These are phyloP conservation scores for Keithomyces neogunnii DNA, from an alignment of 2,329 filamentous ascomycete species.

Conservation along the genomic window DNA sequence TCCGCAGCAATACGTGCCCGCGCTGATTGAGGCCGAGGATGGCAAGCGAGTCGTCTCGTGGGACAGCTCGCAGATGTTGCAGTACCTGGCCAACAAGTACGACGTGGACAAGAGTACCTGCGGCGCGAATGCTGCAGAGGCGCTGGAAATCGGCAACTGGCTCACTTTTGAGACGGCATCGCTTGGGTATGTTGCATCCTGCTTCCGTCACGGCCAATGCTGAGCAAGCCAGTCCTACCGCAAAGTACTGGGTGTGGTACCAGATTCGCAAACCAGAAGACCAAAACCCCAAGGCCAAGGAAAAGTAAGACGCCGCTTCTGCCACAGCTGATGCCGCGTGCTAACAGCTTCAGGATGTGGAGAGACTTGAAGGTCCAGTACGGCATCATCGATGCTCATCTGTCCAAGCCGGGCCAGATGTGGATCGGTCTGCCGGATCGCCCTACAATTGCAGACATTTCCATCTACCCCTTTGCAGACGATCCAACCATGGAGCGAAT, in stretches of 20 bases:
- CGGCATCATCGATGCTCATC: constrained; percentile 3
- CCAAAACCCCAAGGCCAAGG: constrained; percentile 3
- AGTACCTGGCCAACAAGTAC: constrained; percentile 3
- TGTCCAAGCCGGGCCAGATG: constrained; percentile 6
- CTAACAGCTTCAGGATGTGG: no score
- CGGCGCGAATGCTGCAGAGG: not conserved
- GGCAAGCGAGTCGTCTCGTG: constrained; percentile 4
- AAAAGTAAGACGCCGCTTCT: not conserved
- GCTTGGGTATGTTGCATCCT: constrained; percentile 1
- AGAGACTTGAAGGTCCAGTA: not conserved
- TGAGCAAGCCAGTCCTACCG: not conserved
- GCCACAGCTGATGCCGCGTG: no score
- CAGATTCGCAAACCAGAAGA: constrained; percentile 5
- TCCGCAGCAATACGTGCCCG: constrained; percentile 7
- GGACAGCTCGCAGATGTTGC: constrained; percentile 7
- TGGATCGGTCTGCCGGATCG: constrained; percentile 8
- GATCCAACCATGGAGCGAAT: constrained; percentile 2
- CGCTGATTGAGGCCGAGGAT: constrained; percentile 4
- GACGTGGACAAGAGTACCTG: constrained; percentile 1
- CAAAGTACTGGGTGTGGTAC: constrained; percentile 8
- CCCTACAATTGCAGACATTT: constrained; percentile 10
- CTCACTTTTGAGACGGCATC: constrained; percentile 7
- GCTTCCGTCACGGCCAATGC: not conserved
- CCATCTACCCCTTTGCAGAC: constrained; percentile 8
- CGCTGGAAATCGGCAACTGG: constrained; percentile 6